Percentiles rank a stretch among this genome's conserved stretches.
These are phyloP conservation scores for Yamadazyma blattariae DNA, from an alignment of 1,139 yeast genomes.

Conservation along the genomic window DNA sequence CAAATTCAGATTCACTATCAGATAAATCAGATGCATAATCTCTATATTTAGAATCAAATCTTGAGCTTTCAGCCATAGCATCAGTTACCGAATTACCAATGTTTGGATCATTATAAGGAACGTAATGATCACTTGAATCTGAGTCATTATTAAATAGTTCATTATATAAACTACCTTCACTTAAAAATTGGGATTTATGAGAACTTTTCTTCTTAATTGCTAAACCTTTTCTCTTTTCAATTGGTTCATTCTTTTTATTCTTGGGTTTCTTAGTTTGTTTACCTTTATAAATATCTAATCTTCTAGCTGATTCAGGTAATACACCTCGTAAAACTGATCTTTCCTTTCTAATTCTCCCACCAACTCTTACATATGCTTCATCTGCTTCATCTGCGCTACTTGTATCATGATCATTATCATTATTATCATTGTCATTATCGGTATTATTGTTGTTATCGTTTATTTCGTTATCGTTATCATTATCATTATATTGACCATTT, in stretches of 20 bases:
- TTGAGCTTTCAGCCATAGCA: constrained; percentile 8
- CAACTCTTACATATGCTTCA: constrained; percentile 24
- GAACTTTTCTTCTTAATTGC: constrained; percentile 26
- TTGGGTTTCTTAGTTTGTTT: constrained; percentile 5
- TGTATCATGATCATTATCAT: not conserved
- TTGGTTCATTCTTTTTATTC: constrained; percentile 3
- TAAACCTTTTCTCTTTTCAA: constrained; percentile 32
- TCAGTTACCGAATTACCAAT: constrained; percentile 1
- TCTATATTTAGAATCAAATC: constrained; percentile 11
- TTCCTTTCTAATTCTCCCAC: constrained; percentile 30
- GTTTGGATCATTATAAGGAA: constrained; percentile 2
- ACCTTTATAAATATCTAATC: constrained; percentile 24
- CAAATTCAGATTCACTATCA: constrained; percentile 8
- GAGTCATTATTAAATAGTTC: constrained; percentile 9
- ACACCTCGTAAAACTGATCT: constrained; percentile 32
- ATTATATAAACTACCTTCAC: constrained; percentile 12
- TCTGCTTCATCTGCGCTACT: not conserved
- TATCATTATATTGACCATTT: not conserved
- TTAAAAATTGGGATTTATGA: constrained; percentile 3
- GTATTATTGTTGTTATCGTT: not conserved
- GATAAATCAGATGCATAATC: constrained; percentile 8
- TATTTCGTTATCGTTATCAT: not conserved
- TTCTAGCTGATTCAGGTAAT: constrained; percentile 39
- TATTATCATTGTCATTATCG: constrained; percentile 1
- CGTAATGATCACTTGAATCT: constrained; percentile 3